Percentiles rank a stretch among this genome's conserved stretches.
These are phyloP conservation scores for Litchi chinensis DNA, from an alignment of 345 rosid species.

Conservation along the genomic window DNA sequence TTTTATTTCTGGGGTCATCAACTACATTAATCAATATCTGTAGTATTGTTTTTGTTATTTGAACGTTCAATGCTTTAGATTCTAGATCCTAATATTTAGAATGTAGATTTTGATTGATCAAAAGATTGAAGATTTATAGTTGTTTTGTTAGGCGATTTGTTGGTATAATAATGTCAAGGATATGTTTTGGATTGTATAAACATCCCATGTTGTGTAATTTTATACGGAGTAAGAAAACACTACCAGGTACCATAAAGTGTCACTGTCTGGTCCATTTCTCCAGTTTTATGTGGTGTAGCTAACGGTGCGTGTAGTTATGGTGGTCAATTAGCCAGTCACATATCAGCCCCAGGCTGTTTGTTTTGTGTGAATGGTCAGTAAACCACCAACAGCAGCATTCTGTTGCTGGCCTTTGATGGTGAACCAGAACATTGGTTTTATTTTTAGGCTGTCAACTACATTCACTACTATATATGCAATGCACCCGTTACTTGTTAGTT, in stretches of 20 bases:
- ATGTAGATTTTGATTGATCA: too few relatives aligned
- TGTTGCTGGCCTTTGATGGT: constrained; percentile 33
- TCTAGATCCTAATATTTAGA: too few relatives aligned
- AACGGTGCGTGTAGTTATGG: constrained; percentile 8
- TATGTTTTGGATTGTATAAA: neutral
- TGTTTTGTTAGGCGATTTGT: too few relatives aligned
- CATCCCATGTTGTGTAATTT: neutral
- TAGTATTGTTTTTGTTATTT: neutral
- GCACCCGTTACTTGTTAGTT: neutral
- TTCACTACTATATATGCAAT: constrained; percentile 5
- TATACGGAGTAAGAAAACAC: neutral
- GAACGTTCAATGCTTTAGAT: neutral
- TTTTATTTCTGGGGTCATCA: constrained; percentile 36
- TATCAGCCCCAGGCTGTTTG: constrained; percentile 25
- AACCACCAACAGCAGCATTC: constrained; percentile 33
- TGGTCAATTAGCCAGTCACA: constrained; percentile 49
- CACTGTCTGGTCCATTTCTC: neutral
- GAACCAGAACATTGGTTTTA: constrained; percentile 22
- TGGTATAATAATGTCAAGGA: too few relatives aligned
- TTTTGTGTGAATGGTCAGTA: constrained; percentile 51
- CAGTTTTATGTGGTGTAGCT: neutral
- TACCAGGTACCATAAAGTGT: neutral
- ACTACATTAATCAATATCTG: constrained; percentile 24
- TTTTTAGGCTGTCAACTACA: constrained; percentile 31
- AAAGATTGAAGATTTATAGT: too few relatives aligned